Conservation (phyloP, 768 basidiomycete species). For the Suillus tomentosus region DNA sequence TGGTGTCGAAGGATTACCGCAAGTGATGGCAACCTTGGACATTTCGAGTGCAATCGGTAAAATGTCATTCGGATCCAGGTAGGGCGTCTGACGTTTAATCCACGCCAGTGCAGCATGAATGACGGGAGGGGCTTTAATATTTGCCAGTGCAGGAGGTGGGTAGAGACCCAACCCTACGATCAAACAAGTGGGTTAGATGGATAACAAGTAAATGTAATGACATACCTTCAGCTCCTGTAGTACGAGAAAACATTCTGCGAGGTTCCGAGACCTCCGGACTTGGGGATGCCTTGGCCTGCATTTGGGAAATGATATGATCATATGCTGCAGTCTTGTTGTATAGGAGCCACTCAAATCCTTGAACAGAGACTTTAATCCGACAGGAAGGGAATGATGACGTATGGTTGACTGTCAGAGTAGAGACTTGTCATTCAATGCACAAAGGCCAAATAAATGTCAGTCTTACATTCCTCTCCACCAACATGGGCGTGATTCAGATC, state of each 20-base stretch:
- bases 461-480: conserved; percentile 58
- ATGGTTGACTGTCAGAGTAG: conserved; percentile 34
- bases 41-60: conserved; percentile 82
- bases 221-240: conserved; percentile 43
- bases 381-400: conserved; percentile 55
- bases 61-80: conserved; percentile 78
- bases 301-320: conserved; percentile 81
- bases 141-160: conserved; percentile 29
- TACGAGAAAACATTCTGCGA: conserved; percentile 41
- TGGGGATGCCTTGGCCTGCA: conserved; percentile 44
- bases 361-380: conserved; percentile 75
- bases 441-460: conserved; percentile 7
- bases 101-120: conserved; percentile 49
- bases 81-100: conserved; percentile 64
- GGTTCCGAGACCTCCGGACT: conserved; percentile 31
- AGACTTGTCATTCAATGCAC: conserved; percentile 2
- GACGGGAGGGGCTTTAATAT: conserved; percentile 31
- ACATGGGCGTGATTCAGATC: conserved; percentile 53
- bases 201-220: background rate
- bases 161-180: conserved; percentile 18
- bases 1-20: conserved; percentile 86
- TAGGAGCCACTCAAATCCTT: conserved; percentile 92
- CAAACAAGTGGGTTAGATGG: conserved; percentile 1
- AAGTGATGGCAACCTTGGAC: conserved; percentile 77
- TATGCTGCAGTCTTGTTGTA: conserved; percentile 90